Evolutionary conservation across 2,329 filamentous ascomycete genomes (phyloP), one percentile per base, ranked within the genome.

Genomic region (Cladophialophora exuberans): DNA sequence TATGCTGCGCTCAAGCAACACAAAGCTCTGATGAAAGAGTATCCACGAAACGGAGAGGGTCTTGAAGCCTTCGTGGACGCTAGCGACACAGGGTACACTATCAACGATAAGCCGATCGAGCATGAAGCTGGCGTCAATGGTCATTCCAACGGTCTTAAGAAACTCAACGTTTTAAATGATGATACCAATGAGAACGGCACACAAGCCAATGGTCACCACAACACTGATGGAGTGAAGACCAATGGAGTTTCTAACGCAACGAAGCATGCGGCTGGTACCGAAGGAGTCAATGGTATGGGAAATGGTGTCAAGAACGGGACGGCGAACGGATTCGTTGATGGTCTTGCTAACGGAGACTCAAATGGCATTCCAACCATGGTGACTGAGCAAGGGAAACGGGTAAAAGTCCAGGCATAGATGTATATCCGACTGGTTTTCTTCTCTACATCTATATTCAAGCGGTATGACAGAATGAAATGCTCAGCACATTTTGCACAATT

Each of bases 61-160:
- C 57, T 89, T 1, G 86, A 89, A 61, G 85, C 86, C 0, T 88
- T 81, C 55, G 86, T 89, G 6, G 87, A 89, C 65, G 74, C 81
- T 1, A 84, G 81, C 54, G 87, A 89, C 63, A 89, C 85, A 42
- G 86, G 86, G 0, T 80, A 80, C 67, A 79, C 77, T 6, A 64
- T 77, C 59, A 78, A 79, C 63, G 65, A 66, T 11, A 53, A 59
- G 18, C 52, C 54, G 6, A 41, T 56, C 15, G 57, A 59, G 28
- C 20, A 9, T 3, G 39, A 42, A 13, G 47, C 11, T n/a, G n/a
- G n/a, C n/a, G n/a, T n/a, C 10, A 54, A 60, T 22, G 41, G 54
- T 23, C 15, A 56, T 3, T 61, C 52, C 1, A 48, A 54, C 11
- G 52, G 52, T 6, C 38, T 55, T 7, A 56, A 54, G 18, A 62